These are phyloP conservation scores for Solanum virginianum DNA, from an alignment of 257 asterid genomes.

Conservation along the genomic window DNA sequence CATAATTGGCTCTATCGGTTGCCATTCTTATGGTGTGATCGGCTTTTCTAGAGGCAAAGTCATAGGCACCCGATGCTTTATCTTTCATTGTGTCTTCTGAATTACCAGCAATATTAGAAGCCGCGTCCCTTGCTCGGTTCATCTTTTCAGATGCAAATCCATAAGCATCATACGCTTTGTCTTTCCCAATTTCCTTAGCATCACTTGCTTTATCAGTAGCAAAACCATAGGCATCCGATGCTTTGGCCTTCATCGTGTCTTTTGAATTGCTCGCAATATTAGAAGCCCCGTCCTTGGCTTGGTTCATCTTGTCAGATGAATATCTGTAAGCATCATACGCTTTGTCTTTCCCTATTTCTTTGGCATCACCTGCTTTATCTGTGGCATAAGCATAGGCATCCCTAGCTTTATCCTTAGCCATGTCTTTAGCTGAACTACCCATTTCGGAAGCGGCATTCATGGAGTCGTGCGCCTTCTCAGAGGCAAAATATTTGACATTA, in stretches of 20 bases:
- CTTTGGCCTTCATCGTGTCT: slow-evolving; percentile 10
- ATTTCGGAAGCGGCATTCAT: not conserved
- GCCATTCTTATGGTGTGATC: slow-evolving; percentile 23
- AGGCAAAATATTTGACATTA: not conserved
- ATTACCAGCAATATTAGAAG: slow-evolving; percentile 11
- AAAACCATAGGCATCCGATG: not conserved
- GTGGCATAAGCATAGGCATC: not conserved
- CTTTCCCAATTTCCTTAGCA: slow-evolving; percentile 4
- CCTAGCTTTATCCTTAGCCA: slow-evolving; percentile 3
- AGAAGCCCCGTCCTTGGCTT: slow-evolving; percentile 12
- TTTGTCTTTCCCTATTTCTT: slow-evolving; percentile 3
- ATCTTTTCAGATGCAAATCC: not conserved
- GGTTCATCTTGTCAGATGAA: not conserved
- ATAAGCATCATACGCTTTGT: slow-evolving; percentile 1
- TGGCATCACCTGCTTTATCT: not conserved
- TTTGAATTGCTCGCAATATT: slow-evolving; percentile 10
- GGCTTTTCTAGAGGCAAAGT: not conserved
- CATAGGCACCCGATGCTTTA: slow-evolving; percentile 1
- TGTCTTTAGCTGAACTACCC: slow-evolving; percentile 5
- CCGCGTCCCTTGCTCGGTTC: slow-evolving; percentile 8
- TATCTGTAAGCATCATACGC: not conserved
- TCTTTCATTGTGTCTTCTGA: slow-evolving; percentile 10
- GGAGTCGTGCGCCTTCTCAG: not conserved
- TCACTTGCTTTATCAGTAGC: not conserved
- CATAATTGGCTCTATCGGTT: slow-evolving; percentile 13